Evolutionary conservation across 257 asterid species (phyloP), one percentile per base, ranked within the genome.

Genomic region (Petunia axillaris): DNA sequence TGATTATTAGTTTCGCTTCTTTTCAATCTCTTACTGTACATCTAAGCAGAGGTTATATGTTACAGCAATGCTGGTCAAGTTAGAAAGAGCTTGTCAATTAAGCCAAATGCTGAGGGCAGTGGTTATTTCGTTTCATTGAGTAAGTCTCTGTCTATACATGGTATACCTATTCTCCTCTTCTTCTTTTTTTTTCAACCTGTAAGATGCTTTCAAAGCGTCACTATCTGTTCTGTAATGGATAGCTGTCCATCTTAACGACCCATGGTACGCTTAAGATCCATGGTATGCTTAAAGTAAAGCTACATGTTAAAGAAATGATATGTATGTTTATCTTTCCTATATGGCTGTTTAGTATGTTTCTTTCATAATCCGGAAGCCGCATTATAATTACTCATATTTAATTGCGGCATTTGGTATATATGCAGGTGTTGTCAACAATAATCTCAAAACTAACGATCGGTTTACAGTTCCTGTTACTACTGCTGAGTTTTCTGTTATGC

Each of bases 41-140:
- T 46, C 77, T 70, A 46, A 70, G 59, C 77, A 70, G 57, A 46
- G 1, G 77, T 46, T 70, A 10, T 46, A 70, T 70, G 41, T 64
- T 76, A 75, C 93, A 95, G 98, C 80, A 89, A 90, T 88, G 97
- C 97, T 83, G 99, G 99, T 74, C 94, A 95, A 86, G 92, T 95
- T 62, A 89, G 97, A 85, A 95, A 95, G 89, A 93, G 88, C 82
- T 87, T 95, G 79, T 93, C 97, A 8, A 82, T 95, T 70, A 93
- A 91, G 84, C 88, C 97, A 52, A 97, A 86, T 82, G 86, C 87
- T 80, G 97, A 91, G 81, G 93, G 91, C 57, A 91, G 87, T 86
- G 98, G 98, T 79, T 95, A 90, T 89, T 90, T 95, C 79, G 63
- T 95, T 70, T 84, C 89, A 59, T 83, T 95, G 87, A 90, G 99